Evolutionary conservation across 192 early-diverging fungal species (phyloP), one percentile per base, ranked within the genome.

Genomic region (Backusella psychrophila): DNA sequence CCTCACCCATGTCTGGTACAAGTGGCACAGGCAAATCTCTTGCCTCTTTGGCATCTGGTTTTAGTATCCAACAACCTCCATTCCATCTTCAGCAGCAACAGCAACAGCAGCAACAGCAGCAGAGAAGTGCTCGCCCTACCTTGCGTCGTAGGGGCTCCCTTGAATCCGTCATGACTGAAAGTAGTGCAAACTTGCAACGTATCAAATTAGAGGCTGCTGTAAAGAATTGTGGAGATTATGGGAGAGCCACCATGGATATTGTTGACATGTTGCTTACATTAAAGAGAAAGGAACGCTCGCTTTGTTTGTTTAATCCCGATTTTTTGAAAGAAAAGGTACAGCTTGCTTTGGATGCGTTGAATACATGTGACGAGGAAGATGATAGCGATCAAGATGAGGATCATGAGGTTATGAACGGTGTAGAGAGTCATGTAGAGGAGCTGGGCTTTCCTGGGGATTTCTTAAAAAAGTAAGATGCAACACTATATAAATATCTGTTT

Each of bases 271-370:
- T 86, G 15, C 59, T 86, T 68, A 81, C 83, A 14, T 72, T 86
- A 5, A 84, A 78, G 42, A 66, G 74, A 33, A 86, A 86, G 52
- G 85, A 86, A 53, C 74, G 85, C n/a, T 77, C 81, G 7, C 42
- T 84, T 31, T 86, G 85, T 46, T 42, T 82, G 12, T 86, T 86
- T 33, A 86, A 86, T 71, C 68, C 69, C 0, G 81, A 84, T n/a
- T 82, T 82, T 49, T 71, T 86, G 31, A 74, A 74, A 33, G 76
- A 78, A 38, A 86, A 79, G 52, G 76, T 86, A 19, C 1, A 71
- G 31, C 65, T 77, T 26, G 85, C 85, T 9, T 59, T 76, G 63
- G 71, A 73, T 46, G 83, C 85, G 19, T 69, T 86, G 33, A 79
- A 78, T 53, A 36, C 65, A 23, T 82, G 78, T 56, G 75, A 80